A percentile compares a stretch with the other conserved stretches of the same genome.
Evolutionary conservation across 2,329 filamentous ascomycete genomes (phyloP).

Genomic region (Didymella keratinophila): DNA sequence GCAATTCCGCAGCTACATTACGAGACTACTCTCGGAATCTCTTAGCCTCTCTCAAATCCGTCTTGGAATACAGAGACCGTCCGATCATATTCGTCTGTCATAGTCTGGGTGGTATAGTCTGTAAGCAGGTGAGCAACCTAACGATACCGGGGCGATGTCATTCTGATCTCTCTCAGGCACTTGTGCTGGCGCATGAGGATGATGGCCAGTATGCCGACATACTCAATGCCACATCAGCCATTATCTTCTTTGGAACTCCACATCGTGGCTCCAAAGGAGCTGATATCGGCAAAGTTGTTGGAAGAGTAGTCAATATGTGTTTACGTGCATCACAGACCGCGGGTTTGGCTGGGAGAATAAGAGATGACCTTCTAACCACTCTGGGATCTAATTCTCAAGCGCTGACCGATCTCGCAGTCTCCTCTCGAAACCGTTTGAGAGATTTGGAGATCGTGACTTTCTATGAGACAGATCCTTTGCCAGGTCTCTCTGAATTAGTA

Average conservation of each 20-base stretch:
- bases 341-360: too few relatives aligned
- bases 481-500: too few relatives aligned
- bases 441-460: too few relatives aligned
- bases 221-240: not conserved
- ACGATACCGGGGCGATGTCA: not conserved
- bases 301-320: slow-evolving; percentile 2
- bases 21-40: slow-evolving; percentile 1
- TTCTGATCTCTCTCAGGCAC: slow-evolving; percentile 1
- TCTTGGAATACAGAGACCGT: not conserved
- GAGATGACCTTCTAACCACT: too few relatives aligned
- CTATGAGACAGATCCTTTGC: too few relatives aligned
- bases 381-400: too few relatives aligned
- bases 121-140: not conserved
- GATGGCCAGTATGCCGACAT: not conserved
- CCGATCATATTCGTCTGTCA: not conserved
- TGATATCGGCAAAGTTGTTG: not conserved
- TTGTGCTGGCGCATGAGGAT: slow-evolving; percentile 4
- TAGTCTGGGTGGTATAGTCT: not conserved
- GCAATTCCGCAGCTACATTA: slow-evolving; percentile 5
- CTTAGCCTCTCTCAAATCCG: not conserved
- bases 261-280: slow-evolving; percentile 3
- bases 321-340: slow-evolving; percentile 1
- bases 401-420: too few relatives aligned
- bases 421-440: too few relatives aligned
- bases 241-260: not conserved